These are phyloP conservation scores for Hortiboletus rubellus DNA, from an alignment of 1,284 basidiomycete species.

Conservation along the genomic window DNA sequence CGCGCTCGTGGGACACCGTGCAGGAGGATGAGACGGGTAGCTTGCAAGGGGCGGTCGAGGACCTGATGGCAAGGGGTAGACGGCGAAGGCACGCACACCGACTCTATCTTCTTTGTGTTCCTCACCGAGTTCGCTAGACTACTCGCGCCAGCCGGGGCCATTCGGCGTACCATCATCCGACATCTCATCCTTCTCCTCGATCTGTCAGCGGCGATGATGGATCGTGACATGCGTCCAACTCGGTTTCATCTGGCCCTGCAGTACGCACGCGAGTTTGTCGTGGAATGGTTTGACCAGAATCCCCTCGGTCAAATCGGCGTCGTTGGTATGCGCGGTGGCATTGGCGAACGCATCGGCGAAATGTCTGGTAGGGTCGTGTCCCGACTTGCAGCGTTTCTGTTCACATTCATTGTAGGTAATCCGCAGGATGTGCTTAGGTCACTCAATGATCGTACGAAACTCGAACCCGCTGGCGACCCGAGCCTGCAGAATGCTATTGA, in stretches of 20 bases:
- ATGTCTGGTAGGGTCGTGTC: conserved; percentile 71
- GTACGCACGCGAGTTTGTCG: conserved; percentile 87
- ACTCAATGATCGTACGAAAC: conserved; percentile 82
- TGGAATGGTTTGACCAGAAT: conserved; percentile 99
- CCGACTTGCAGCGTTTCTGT: not conserved
- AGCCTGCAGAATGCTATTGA: conserved; percentile 96
- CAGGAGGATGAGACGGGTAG: conserved; percentile 95
- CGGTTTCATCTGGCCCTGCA: conserved; percentile 88
- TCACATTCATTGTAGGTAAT: conserved; percentile 61
- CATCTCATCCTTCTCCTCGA: conserved; percentile 92
- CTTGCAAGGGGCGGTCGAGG: conserved; percentile 86
- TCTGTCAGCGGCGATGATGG: conserved; percentile 89
- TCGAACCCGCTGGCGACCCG: conserved; percentile 91
- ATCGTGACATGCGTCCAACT: conserved; percentile 94
- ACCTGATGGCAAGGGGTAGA: conserved; percentile 82
- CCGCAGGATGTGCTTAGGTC: conserved; percentile 90
- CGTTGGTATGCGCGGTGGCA: conserved; percentile 87
- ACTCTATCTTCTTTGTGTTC: not conserved
- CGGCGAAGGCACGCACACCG: conserved; percentile 65
- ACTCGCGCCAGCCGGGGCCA: conserved; percentile 80
- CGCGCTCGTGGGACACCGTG: conserved; percentile 95
- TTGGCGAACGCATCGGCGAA: conserved; percentile 84
- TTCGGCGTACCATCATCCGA: conserved; percentile 94
- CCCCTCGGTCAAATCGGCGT: conserved; percentile 96
- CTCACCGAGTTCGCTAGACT: conserved; percentile 44